phyloP scores from a whole-genome alignment of 495 filamentous ascomycete species.

The Daldinia grandis region DNA sequence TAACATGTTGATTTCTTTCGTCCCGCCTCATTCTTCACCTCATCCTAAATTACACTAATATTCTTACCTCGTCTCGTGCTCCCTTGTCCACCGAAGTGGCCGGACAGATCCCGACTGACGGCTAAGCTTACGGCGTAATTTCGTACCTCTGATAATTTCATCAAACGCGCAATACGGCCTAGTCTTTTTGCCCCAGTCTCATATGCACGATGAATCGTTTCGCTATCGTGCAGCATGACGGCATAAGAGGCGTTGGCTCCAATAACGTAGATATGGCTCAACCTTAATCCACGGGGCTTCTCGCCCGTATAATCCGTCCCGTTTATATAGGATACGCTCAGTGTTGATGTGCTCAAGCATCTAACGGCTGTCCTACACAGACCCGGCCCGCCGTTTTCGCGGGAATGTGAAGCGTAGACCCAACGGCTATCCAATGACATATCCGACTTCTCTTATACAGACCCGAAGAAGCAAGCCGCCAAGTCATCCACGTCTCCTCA shows the following conservation, averaged over 20 bases:
- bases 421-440: conserved; percentile 15
- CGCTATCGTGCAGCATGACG: conserved; percentile 36
- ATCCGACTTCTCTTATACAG: conserved; percentile 8
- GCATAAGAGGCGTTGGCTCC: conserved; percentile 18
- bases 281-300: background rate
- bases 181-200: conserved; percentile 31
- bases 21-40: conserved; percentile 21
- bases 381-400: conserved; percentile 28
- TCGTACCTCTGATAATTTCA: conserved; percentile 24
- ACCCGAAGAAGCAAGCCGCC: conserved; percentile 33
- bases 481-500: conserved; percentile 24
- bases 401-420: background rate
- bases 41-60: conserved; percentile 18
- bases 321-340: background rate
- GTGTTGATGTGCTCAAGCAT: conserved; percentile 14
- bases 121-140: conserved; percentile 44
- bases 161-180: conserved; percentile 20
- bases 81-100: conserved; percentile 25
- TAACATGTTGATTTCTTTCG: conserved; percentile 19
- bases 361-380: conserved; percentile 10
- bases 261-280: conserved; percentile 9
- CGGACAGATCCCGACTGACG: conserved; percentile 34
- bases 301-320: background rate
- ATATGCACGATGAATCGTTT: conserved; percentile 37
- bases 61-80: conserved; percentile 26